These are phyloP conservation scores for Maudiozyma turicensis DNA, from an alignment of 805 yeast genomes.

Conservation along the genomic window DNA sequence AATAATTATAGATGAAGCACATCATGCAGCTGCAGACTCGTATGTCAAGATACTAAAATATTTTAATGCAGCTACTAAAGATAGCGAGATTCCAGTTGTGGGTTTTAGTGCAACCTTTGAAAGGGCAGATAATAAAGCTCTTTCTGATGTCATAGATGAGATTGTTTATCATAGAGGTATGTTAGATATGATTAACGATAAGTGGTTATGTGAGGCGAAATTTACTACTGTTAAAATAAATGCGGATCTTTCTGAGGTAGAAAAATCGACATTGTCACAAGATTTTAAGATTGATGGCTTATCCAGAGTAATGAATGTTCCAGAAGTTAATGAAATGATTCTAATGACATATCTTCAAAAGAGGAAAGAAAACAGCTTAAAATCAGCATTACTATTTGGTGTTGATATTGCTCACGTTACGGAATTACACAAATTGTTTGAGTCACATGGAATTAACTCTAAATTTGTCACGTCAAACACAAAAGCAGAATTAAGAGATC, in stretches of 20 bases:
- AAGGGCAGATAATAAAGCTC: slow-evolving; percentile 57
- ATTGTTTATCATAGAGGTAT: slow-evolving; percentile 63
- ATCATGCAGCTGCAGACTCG: slow-evolving; percentile 71
- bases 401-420: slow-evolving; percentile 62
- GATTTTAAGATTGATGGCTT: slow-evolving; percentile 49
- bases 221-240: slow-evolving; percentile 49
- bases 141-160: slow-evolving; percentile 56
- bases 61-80: slow-evolving; percentile 39
- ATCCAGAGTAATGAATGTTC: slow-evolving; percentile 45
- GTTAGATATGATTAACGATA: slow-evolving; percentile 53
- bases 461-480: slow-evolving; percentile 66
- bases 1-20: slow-evolving; percentile 84
- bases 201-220: slow-evolving; percentile 60
- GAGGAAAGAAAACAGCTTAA: slow-evolving; percentile 28
- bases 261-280: slow-evolving; percentile 30
- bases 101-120: slow-evolving; percentile 88
- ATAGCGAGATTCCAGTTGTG: slow-evolving; percentile 44
- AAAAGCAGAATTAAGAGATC: slow-evolving; percentile 38
- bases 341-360: slow-evolving; percentile 43
- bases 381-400: slow-evolving; percentile 69
- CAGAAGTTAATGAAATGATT: slow-evolving; percentile 45
- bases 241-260: slow-evolving; percentile 34
- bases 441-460: slow-evolving; percentile 53
- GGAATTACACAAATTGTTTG: slow-evolving; percentile 43
- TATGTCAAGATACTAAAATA: slow-evolving; percentile 50